These are phyloP conservation scores for Podaxis mareebaensis DNA, from an alignment of 768 basidiomycete genomes.

Conservation along the genomic window DNA sequence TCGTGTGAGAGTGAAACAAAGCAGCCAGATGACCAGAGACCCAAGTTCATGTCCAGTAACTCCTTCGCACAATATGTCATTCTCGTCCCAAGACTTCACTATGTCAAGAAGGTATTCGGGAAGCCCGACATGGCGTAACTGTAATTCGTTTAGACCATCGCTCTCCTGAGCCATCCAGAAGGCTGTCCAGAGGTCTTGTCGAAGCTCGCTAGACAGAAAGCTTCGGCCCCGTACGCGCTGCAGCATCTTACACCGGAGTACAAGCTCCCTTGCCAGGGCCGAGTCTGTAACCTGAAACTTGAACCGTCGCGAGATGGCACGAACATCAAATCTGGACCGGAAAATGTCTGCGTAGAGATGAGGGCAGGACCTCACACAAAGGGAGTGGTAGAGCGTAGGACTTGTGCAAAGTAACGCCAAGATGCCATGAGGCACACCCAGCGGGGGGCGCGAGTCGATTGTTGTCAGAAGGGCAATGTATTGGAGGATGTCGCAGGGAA, in stretches of 20 bases:
- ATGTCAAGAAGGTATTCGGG: slow-evolving; percentile 36
- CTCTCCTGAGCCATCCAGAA: slow-evolving; percentile 65
- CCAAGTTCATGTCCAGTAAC: slow-evolving; percentile 23
- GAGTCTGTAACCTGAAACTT: slow-evolving; percentile 34
- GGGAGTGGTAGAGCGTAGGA: slow-evolving; percentile 41
- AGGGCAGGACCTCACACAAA: slow-evolving; percentile 44
- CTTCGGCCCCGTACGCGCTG: slow-evolving; percentile 44
- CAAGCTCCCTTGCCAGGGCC: slow-evolving; percentile 48
- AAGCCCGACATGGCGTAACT: slow-evolving; percentile 44
- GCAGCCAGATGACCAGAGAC: slow-evolving; percentile 38
- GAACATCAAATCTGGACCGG: slow-evolving; percentile 47
- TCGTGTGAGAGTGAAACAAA: slow-evolving; percentile 39
- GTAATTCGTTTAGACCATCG: slow-evolving; percentile 45
- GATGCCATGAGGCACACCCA: slow-evolving; percentile 42
- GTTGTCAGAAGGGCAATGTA: slow-evolving; percentile 51
- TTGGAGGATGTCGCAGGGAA: slow-evolving; percentile 60
- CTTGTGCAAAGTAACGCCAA: slow-evolving; percentile 46
- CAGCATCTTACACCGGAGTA: slow-evolving; percentile 46
- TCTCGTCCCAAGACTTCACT: slow-evolving; percentile 15
- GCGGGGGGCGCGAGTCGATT: slow-evolving; percentile 30
- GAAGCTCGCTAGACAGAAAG: slow-evolving; percentile 29
- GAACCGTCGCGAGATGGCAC: slow-evolving; percentile 27
- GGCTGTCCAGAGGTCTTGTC: slow-evolving; percentile 55
- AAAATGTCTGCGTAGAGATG: slow-evolving; percentile 61
- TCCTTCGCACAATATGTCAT: slow-evolving; percentile 8